Conservation (phyloP, 192 early-diverging fungal species). For the Podila minutissima region DNA sequence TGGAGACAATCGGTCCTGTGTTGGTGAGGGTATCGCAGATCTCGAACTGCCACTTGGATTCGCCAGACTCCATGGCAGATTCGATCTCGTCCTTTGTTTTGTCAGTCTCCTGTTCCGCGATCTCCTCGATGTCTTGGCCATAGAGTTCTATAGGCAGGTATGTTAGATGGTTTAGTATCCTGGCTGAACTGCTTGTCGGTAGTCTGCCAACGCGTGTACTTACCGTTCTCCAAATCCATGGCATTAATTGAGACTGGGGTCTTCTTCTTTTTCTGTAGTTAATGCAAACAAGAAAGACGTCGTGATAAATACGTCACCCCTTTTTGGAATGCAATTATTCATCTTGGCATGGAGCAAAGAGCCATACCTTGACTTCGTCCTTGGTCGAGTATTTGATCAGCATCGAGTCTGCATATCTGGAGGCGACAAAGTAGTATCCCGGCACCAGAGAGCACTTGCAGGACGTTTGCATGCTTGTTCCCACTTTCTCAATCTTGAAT, state of each 20-base stretch:
- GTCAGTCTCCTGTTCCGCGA: conserved; percentile 24
- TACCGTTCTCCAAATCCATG: conserved; percentile 48
- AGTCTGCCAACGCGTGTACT: not conserved
- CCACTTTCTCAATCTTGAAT: conserved; percentile 66
- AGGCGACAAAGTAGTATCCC: conserved; percentile 78
- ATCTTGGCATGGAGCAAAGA: not conserved
- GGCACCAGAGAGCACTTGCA: conserved; percentile 58
- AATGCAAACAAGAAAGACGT: not conserved
- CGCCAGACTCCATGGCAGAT: conserved; percentile 34
- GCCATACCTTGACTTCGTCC: conserved; percentile 34
- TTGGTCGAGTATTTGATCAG: conserved; percentile 70
- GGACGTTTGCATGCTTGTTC: conserved; percentile 60
- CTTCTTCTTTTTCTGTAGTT: conserved; percentile 31
- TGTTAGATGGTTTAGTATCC: not conserved
- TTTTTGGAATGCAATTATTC: not conserved
- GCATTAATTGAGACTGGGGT: conserved; percentile 10
- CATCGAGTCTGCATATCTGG: conserved; percentile 72
- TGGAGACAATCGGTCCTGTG: conserved; percentile 80
- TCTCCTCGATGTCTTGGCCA: conserved; percentile 32
- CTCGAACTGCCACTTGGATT: conserved; percentile 63
- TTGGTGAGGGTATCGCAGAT: conserved; percentile 82
- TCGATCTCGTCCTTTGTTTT: conserved; percentile 42
- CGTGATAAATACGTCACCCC: too few relatives aligned
- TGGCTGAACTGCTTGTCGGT: too few relatives aligned
- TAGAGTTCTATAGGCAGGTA: conserved; percentile 29